These are phyloP conservation scores for Coemansia aciculifera DNA, from an alignment of 192 early-diverging fungal species.

Conservation along the genomic window DNA sequence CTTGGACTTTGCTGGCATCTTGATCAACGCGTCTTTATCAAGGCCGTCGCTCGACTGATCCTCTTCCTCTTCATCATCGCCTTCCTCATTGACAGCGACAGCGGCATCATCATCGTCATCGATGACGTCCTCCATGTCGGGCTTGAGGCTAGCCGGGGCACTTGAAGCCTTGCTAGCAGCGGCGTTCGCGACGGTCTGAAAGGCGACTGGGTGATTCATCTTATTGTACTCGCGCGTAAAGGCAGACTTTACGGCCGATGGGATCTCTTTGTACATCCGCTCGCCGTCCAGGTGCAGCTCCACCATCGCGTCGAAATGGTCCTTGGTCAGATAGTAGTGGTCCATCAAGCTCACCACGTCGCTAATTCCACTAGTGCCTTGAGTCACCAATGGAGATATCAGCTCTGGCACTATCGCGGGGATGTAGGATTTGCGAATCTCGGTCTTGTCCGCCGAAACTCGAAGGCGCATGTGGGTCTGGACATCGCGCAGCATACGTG, in stretches of 20 bases:
- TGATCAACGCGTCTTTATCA: conserved; percentile 24
- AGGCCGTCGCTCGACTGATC: conserved; percentile 11
- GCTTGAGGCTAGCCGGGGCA: conserved; percentile 16
- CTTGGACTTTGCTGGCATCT: conserved; percentile 6
- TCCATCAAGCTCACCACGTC: conserved; percentile 88
- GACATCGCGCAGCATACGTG: conserved; percentile 76
- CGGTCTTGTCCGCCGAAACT: conserved; percentile 79
- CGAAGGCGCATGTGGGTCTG: conserved; percentile 83
- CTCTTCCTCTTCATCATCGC: conserved; percentile 9
- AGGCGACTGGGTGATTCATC: conserved; percentile 35
- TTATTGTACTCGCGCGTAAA: conserved; percentile 76
- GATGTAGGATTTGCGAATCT: conserved; percentile 84
- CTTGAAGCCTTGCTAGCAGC: conserved; percentile 21
- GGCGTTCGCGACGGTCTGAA: conserved; percentile 18
- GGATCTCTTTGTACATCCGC: conserved; percentile 57
- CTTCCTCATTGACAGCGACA: neutral
- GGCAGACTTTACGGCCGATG: conserved; percentile 66
- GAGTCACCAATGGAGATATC: conserved; percentile 29
- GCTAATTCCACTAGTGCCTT: conserved; percentile 60
- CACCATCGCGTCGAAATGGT: conserved; percentile 83
- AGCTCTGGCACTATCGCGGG: conserved; percentile 60
- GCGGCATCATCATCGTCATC: conserved; percentile 33
- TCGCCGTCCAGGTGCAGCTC: conserved; percentile 73
- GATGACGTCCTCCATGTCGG: conserved; percentile 32
- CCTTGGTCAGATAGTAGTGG: conserved; percentile 85